Evolutionary conservation across 352 stramenopile genomes (phyloP).

Genomic region (Globisporangium canariense): DNA sequence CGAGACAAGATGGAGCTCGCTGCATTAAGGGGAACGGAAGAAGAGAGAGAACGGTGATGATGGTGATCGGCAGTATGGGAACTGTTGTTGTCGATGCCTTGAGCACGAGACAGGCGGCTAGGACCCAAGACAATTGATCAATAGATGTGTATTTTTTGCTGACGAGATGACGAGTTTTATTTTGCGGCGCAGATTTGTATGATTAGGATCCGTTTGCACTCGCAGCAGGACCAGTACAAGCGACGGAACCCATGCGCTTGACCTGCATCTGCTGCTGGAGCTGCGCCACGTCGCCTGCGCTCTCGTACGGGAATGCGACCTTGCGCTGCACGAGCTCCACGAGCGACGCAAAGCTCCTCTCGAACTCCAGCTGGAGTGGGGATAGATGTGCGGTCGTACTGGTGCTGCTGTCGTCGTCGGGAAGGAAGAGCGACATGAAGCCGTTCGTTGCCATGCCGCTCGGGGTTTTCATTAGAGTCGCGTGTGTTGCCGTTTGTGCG

Average conservation of each 20-base stretch:
- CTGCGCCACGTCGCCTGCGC: constrained; percentile 20
- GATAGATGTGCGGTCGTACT: constrained; percentile 22
- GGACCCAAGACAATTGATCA: constrained; percentile 2
- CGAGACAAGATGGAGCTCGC: no score
- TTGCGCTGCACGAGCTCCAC: constrained; percentile 38
- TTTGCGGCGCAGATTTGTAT: neutral
- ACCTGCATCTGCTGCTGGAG: constrained; percentile 31
- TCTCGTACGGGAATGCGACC: constrained; percentile 30
- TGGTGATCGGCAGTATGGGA: neutral
- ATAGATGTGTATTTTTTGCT: constrained; percentile 19
- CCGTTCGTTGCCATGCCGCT: neutral
- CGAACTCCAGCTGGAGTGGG: constrained; percentile 66
- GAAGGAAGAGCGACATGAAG: neutral
- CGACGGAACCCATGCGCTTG: constrained; percentile 11
- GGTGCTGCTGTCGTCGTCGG: neutral
- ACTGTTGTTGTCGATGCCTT: neutral
- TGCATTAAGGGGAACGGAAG: neutral
- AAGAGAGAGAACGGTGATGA: constrained; percentile 4
- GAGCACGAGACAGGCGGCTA: neutral
- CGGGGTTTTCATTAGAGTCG: neutral
- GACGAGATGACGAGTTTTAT: neutral
- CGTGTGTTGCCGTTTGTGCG: neutral
- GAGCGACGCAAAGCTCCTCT: constrained; percentile 56
- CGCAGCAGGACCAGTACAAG: neutral
- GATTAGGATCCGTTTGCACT: neutral